Evolutionary conservation across 768 basidiomycete genomes (phyloP).

Genomic region (Kwoniella heveanensis): DNA sequence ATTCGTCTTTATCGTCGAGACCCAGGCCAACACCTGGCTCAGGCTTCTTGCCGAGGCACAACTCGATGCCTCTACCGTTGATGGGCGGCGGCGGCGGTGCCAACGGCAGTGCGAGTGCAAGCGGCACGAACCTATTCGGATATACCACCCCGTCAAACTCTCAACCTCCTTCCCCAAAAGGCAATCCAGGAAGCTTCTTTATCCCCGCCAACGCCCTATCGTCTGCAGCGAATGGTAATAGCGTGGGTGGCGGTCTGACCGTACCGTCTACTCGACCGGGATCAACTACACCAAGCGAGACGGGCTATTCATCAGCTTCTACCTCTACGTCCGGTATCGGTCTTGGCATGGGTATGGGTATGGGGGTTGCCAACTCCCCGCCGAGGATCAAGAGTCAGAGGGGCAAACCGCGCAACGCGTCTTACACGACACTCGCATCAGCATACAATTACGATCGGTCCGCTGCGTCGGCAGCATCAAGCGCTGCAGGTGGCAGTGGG

Average conservation of each 20-base stretch:
- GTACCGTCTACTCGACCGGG: constrained; percentile 17
- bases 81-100: background rate
- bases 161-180: constrained; percentile 14
- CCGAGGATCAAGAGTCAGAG: background rate
- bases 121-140: background rate
- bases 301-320: constrained; percentile 1
- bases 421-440: constrained; percentile 3
- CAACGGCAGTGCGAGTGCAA: background rate
- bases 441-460: constrained; percentile 1
- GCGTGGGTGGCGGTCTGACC: constrained; percentile 3
- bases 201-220: constrained; percentile 8
- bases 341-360: constrained; percentile 7
- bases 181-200: constrained; percentile 6
- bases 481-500: constrained; percentile 27
- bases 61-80: constrained; percentile 16
- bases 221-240: background rate
- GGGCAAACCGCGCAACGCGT: constrained; percentile 23
- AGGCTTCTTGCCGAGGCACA: constrained; percentile 19
- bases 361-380: constrained; percentile 1
- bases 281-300: constrained; percentile 18
- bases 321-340: constrained; percentile 2
- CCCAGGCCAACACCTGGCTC: background rate
- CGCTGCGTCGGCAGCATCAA: background rate
- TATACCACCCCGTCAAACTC: constrained; percentile 2
- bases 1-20: background rate